Percentiles rank a stretch among this genome's conserved stretches.
Conservation (phyloP, 495 filamentous ascomycete species). For the Cladorrhinum samala region DNA sequence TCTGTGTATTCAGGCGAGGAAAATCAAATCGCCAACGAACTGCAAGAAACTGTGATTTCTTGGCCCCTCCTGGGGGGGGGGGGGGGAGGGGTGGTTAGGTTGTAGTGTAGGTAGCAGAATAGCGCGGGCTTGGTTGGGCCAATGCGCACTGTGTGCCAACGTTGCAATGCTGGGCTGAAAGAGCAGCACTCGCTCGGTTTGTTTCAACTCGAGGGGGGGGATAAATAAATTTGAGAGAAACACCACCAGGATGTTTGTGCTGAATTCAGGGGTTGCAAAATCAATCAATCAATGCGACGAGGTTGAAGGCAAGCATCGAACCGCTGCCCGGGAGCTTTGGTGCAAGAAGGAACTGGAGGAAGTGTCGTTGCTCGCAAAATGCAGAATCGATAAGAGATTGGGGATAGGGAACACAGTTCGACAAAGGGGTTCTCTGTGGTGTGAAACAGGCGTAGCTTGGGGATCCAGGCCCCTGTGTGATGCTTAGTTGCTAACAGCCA, state of each 20-base stretch:
- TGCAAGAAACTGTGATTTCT: neutral
- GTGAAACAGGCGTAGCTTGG: slow-evolving; percentile 27
- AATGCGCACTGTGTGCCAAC: neutral
- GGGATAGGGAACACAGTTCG: slow-evolving; percentile 1
- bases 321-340: no score
- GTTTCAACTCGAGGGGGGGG: neutral
- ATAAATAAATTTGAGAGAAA: slow-evolving; percentile 1
- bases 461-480: slow-evolving; percentile 11
- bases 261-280: no score
- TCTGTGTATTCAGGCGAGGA: slow-evolving; percentile 4
- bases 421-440: slow-evolving; percentile 18
- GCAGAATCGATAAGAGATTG: slow-evolving; percentile 22
- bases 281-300: no score
- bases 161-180: slow-evolving; percentile 1
- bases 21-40: slow-evolving; percentile 6
- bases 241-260: slow-evolving; percentile 8
- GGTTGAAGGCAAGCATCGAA: no score
- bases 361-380: no score
- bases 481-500: no score
- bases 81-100: neutral
- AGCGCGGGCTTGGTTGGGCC: slow-evolving; percentile 4
- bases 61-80: no score
- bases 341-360: no score
- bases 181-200: slow-evolving; percentile 2
- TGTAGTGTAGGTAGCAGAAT: neutral